Evolutionary conservation across 2,329 filamentous ascomycete genomes (phyloP), one percentile per base, ranked within the genome.

Genomic region (Aspergillus awamori): DNA sequence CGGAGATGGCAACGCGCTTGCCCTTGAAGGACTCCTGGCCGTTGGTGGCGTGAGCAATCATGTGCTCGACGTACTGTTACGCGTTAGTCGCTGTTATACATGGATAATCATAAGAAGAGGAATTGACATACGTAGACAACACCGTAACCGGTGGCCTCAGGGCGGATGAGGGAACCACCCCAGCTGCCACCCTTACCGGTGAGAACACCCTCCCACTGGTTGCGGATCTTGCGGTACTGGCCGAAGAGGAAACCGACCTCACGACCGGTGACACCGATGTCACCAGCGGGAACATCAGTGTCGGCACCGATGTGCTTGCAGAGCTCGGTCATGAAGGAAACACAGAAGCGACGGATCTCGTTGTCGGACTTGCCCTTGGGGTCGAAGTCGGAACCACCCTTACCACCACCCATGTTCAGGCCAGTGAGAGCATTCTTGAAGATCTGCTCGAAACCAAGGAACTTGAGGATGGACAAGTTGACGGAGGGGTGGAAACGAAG

Each of bases 381-480:
- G 82, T 98, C 93, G 79, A 99, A 98, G 84, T 98, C 95, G 78
- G 94, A 89, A 74, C 95, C 95, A 82, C 95, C 95, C 85, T 98
- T 98, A 75, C 91, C 95, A 82, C 95, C 95, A 68, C 95, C 95
- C 88, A 99, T 97, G 83, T 87, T 92, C 74, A 96, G 82, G 75
- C 95, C 95, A 64, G 95, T 98, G 70, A 98, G 84, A 69, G 95
- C 95, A 91, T 98, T 98, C 87, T 98, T 98, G 87, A 98, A 98
- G 82, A 94, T 96, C 84, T 98, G 95, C 88, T 99, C 95, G 74
- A 98, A 98, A 68, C 94, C 95, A 76, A 99, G 86, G 83, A 98
- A 98, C 85, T 99, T 99, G 73, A 99, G 87, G 74, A 87, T 84
- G 60, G 82, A 86, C 57, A 89, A 82, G 77, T 89, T 84, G 59